Base-by-base conservation (phyloP, 23 red algal species). In the Gracilaria gracilis region DNA sequence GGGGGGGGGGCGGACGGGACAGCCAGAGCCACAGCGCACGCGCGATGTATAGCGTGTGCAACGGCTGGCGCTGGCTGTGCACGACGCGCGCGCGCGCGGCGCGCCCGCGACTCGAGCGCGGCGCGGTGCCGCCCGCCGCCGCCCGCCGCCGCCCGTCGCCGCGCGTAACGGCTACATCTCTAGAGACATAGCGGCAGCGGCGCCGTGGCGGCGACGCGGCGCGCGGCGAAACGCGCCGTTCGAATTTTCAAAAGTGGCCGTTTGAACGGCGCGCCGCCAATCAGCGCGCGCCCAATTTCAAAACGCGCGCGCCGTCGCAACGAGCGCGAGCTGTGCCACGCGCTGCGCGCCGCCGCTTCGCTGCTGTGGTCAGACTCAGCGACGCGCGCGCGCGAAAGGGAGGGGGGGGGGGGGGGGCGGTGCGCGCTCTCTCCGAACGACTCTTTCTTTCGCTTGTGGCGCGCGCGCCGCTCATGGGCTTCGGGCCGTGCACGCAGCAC, bases 91-190 rank as follows among this genome's bases (percentile, higher is more conserved):
- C 51, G 51, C 51, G 9, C 17, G 51, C 51, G 51, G 14, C 51
- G 16, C 9, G 9, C 14, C 9, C 51, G 51, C 51, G 51, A 12
- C 51, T 6, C 51, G 51, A 6, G 51, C 51, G 51, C 27, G 7
- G 4, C 69, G 36, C 66, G 28, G 1, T 6, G 27, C 66, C 12
- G n/a, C 55, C 4, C 55, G 55, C 16, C 19, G 55, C 7, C 55
- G 55, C 55, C 7, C 42, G 42, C 42, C 5, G 42, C 42, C 5
- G 42, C 42, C 5, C 51, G 72, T 17, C 15, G 25, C 72, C 21
- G 21, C 14, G 72, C 72, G 72, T 50, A 77, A 51, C 72, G 72
- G 69, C 69, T 75, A 75, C n/a, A n/a, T n/a, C n/a, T n/a, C n/a
- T n/a, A n/a, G n/a, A n/a, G n/a, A n/a, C n/a, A n/a, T n/a, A n/a